phyloP scores from a whole-genome alignment of 2,329 filamentous ascomycete genomes.

The Leptographium radiaticola region DNA sequence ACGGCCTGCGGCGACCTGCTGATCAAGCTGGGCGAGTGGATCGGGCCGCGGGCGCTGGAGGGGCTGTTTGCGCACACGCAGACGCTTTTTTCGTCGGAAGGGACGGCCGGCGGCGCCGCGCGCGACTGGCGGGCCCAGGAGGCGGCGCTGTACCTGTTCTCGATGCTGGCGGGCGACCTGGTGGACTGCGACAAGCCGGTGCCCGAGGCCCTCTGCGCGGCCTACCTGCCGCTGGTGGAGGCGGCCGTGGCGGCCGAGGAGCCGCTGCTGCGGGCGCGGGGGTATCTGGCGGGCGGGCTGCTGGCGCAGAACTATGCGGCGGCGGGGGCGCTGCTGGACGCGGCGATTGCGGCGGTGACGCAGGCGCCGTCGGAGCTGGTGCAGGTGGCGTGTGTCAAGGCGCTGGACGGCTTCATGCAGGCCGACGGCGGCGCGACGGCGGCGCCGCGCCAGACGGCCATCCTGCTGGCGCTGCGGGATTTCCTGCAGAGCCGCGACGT shows the following conservation, averaged over 20 bases:
- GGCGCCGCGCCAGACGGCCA: conserved; percentile 43
- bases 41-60: conserved; percentile 61
- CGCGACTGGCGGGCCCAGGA: conserved; percentile 55
- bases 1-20: conserved; percentile 86
- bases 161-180: conserved; percentile 73
- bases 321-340: conserved; percentile 54
- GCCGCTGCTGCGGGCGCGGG: conserved; percentile 70
- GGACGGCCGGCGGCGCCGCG: neutral
- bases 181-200: conserved; percentile 63
- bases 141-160: conserved; percentile 71
- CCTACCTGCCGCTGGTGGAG: conserved; percentile 69
- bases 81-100: conserved; percentile 44
- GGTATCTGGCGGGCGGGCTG: conserved; percentile 73
- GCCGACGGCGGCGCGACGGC: conserved; percentile 10
- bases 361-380: conserved; percentile 38
- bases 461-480: conserved; percentile 50
- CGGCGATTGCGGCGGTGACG: conserved; percentile 62
- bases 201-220: conserved; percentile 53
- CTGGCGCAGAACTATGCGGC: conserved; percentile 57
- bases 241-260: conserved; percentile 61
- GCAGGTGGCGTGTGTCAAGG: conserved; percentile 25
- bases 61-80: conserved; percentile 68
- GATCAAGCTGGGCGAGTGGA: conserved; percentile 87
- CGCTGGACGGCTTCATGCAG: conserved; percentile 55
- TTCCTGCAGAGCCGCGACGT: conserved; percentile 75